Evolutionary conservation across 2,329 filamentous ascomycete species (phyloP).

Genomic region (Seiridium unicorne): DNA sequence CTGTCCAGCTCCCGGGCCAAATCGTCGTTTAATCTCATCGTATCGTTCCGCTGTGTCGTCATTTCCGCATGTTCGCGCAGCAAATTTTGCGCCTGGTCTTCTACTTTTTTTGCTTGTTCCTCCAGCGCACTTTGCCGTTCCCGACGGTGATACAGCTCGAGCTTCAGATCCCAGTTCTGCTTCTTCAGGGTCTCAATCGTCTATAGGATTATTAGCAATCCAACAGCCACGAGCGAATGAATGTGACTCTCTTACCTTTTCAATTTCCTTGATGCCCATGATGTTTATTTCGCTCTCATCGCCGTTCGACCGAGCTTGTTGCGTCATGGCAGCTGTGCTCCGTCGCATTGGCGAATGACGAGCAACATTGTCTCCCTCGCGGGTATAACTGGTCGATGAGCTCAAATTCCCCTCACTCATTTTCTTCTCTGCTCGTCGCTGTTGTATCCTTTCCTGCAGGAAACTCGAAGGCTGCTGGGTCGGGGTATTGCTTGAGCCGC

Average conservation of each 20-base stretch:
- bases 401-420: constrained; percentile 36
- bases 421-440: constrained; percentile 48
- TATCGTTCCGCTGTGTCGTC: constrained; percentile 31
- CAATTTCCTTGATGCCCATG: constrained; percentile 66
- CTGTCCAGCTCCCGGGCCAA: constrained; percentile 62
- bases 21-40: constrained; percentile 57
- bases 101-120: constrained; percentile 52
- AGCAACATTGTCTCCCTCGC: constrained; percentile 26
- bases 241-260: constrained; percentile 47
- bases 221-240: too few relatives aligned
- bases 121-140: constrained; percentile 63
- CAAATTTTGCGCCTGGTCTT: constrained; percentile 50
- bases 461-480: constrained; percentile 44
- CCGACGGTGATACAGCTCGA: constrained; percentile 68
- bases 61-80: constrained; percentile 53
- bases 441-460: constrained; percentile 54
- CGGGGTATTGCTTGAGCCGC: constrained; percentile 27
- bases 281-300: constrained; percentile 47
- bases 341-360: constrained; percentile 38
- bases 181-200: constrained; percentile 56
- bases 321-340: constrained; percentile 28
- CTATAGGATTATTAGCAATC: not conserved
- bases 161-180: constrained; percentile 74
- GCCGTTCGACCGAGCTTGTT: constrained; percentile 41
- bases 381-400: constrained; percentile 35